Evolutionary conservation across 257 asterid species (phyloP), one percentile per base, ranked within the genome.

Genomic region (Prunella vulgaris): DNA sequence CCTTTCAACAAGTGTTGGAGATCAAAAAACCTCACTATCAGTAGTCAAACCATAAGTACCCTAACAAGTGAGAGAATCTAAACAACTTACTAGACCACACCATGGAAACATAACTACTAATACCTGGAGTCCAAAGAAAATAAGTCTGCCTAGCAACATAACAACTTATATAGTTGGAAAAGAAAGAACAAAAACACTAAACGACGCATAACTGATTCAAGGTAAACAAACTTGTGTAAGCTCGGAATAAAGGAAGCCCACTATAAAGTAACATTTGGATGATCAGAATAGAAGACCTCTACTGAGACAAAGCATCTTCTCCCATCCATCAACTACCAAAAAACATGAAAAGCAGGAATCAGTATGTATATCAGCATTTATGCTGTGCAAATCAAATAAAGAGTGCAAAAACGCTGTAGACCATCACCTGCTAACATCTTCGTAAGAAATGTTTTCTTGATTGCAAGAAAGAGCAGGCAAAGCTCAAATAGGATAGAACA

Each of bases 391-490:
- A 21, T n/a, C 37, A 35, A 10, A 60, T n/a, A 37, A 25, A 37
- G 7, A 10, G 44, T 20, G 17, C 46, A 51, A 49, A n/a, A 58
- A n/a, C 22, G 4, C 5, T n/a, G 40, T 7, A 10, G 0, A 53
- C 46, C 3, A 15, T 48, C 60, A 81, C 83, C 85, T 68, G 72
- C 51, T 58, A 71, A 77, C 65, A 72, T 78, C 83, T 75, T 70
- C 82, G 73, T 66, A 49, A 27, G 71, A 66, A 51, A 20, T 58
- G 15, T 72, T 18, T 22, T 42, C 30, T 64, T 62, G 35, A 48
- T 68, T 54, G 52, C 74, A 40, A 40, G 75, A 69, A 59, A 66
- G 33, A 24, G 60, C 52, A 68, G 33, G 56, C 57, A 66, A 70
- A 54, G 64, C 75, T 56, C 48, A 57, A 10, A 35, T 33, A 59